These are phyloP conservation scores for Fragaria ananassa DNA, from an alignment of 306 rosid species.

Conservation along the genomic window DNA sequence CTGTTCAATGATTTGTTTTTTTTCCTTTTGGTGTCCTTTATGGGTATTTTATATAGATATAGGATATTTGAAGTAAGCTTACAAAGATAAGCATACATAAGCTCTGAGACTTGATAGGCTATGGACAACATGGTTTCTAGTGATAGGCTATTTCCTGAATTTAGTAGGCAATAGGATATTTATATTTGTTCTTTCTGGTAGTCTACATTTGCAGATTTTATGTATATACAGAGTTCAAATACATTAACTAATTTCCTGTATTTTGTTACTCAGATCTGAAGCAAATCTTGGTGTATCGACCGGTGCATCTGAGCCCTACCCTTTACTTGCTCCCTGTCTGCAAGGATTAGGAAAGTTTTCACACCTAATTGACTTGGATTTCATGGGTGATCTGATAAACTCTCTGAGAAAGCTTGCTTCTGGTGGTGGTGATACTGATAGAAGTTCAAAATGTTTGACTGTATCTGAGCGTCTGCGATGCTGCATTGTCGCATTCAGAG, in stretches of 20 bases:
- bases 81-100: neutral
- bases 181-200: neutral
- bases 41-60: too few relatives aligned
- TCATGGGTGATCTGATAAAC: slow-evolving; percentile 82
- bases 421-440: slow-evolving; percentile 42
- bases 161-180: neutral
- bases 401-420: slow-evolving; percentile 73
- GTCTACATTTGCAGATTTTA: neutral
- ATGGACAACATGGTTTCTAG: neutral
- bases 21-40: neutral
- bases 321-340: slow-evolving; percentile 79
- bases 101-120: neutral
- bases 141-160: neutral
- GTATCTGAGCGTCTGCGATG: slow-evolving; percentile 89
- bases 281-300: slow-evolving; percentile 33
- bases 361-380: slow-evolving; percentile 85
- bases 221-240: slow-evolving; percentile 21
- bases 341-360: slow-evolving; percentile 90
- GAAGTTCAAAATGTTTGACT: slow-evolving; percentile 47
- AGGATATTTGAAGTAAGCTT: neutral
- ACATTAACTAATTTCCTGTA: slow-evolving; percentile 24
- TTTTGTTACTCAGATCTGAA: slow-evolving; percentile 56
- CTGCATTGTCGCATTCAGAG: slow-evolving; percentile 93
- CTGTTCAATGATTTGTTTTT: neutral
- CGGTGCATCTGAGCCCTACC: slow-evolving; percentile 50